Evolutionary conservation across 129 eudicot species (phyloP).

Genomic region (Solidago caesia): DNA sequence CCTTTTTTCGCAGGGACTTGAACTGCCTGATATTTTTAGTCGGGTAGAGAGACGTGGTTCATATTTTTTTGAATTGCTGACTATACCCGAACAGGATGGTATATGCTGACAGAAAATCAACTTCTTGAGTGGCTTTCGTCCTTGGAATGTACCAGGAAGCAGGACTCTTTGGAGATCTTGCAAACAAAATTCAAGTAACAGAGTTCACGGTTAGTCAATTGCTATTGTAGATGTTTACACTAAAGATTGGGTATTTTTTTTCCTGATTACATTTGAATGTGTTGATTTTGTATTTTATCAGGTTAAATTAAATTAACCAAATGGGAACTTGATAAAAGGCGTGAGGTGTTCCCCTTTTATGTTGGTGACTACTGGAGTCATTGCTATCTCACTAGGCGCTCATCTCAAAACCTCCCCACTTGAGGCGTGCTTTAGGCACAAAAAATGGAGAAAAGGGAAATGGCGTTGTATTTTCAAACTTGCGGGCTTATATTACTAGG

Average conservation of each 20-base stretch:
- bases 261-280: too few relatives aligned
- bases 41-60: slow-evolving; percentile 87
- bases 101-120: slow-evolving; percentile 78
- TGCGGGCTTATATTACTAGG: too few relatives aligned
- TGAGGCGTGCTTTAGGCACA: too few relatives aligned
- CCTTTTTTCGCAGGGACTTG: slow-evolving; percentile 55
- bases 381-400: too few relatives aligned
- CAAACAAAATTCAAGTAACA: slow-evolving; percentile 75
- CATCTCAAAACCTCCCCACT: too few relatives aligned
- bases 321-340: not conserved
- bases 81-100: slow-evolving; percentile 87
- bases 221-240: not conserved
- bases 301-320: too few relatives aligned
- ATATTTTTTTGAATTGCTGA: slow-evolving; percentile 67
- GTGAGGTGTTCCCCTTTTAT: too few relatives aligned
- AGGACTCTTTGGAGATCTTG: slow-evolving; percentile 71
- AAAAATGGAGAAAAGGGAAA: too few relatives aligned
- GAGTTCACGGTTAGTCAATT: slow-evolving; percentile 85
- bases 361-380: too few relatives aligned
- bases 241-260: too few relatives aligned
- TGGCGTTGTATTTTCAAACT: too few relatives aligned
- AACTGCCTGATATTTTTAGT: slow-evolving; percentile 80
- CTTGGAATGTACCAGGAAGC: slow-evolving; percentile 95
- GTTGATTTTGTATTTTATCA: too few relatives aligned
- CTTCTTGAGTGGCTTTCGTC: slow-evolving; percentile 89